Evolutionary conservation across 352 stramenopile genomes (phyloP).

Genomic region (Pythium coloratum): DNA sequence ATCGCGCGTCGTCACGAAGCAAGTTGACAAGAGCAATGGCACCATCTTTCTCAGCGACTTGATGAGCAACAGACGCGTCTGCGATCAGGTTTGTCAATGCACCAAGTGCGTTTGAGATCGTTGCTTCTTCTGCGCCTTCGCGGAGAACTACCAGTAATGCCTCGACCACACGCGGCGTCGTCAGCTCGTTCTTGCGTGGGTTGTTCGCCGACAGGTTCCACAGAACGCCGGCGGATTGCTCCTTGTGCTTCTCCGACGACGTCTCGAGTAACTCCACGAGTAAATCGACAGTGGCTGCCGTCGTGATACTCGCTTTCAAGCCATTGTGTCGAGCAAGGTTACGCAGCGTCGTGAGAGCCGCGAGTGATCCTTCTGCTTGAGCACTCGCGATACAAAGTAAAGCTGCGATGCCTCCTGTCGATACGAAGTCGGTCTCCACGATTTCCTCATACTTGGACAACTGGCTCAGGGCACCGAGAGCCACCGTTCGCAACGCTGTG

Average conservation of each 20-base stretch:
- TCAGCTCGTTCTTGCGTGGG: constrained; percentile 1
- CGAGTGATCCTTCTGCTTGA: background rate
- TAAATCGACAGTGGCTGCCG: background rate
- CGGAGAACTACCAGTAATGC: background rate
- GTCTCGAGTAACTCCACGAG: background rate
- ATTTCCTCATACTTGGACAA: background rate
- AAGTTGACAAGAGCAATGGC: background rate
- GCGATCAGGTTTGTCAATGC: background rate
- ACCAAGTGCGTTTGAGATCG: background rate
- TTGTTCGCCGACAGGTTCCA: constrained; percentile 8
- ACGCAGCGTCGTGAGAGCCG: background rate
- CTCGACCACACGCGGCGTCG: background rate
- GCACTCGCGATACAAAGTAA: background rate
- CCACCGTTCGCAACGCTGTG: background rate
- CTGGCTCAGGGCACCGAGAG: background rate
- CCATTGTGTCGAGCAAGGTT: background rate
- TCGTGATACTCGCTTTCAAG: background rate
- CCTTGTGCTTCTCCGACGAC: background rate
- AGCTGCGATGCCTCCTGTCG: background rate
- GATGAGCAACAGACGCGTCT: background rate
- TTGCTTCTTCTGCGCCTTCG: background rate
- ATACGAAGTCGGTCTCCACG: background rate
- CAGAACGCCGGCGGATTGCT: constrained; percentile 1
- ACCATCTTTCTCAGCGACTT: constrained; percentile 1
- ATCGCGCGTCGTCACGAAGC: background rate